Evolutionary conservation across 805 yeast species (phyloP).

Genomic region (Ogataea wickerhamii): DNA sequence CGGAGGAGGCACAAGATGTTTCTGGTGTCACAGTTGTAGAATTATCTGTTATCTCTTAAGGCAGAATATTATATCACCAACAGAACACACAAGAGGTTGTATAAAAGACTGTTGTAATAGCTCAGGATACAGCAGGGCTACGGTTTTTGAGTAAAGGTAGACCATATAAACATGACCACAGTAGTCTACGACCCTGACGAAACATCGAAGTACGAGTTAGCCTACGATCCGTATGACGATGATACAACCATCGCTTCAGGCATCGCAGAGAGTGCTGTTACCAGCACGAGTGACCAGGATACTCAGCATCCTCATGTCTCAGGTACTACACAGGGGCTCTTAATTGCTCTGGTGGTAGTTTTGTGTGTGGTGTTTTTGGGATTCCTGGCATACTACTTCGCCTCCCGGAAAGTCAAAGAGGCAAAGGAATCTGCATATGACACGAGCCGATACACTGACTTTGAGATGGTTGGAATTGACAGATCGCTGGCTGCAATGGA

Average conservation of each 20-base stretch:
- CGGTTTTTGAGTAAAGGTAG: too few relatives aligned
- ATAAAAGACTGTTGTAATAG: too few relatives aligned
- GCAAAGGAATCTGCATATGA: background rate
- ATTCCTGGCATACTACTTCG: background rate
- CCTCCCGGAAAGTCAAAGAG: background rate
- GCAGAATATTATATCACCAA: too few relatives aligned
- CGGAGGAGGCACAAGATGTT: too few relatives aligned
- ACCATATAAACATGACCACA: background rate
- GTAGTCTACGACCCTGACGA: background rate
- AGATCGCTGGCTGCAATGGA: constrained; percentile 1
- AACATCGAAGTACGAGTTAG: background rate
- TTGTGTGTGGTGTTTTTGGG: background rate
- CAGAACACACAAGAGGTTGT: too few relatives aligned
- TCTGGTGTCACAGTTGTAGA: too few relatives aligned
- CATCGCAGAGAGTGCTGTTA: background rate
- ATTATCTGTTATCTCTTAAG: too few relatives aligned
- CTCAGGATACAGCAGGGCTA: too few relatives aligned
- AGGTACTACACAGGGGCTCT: background rate
- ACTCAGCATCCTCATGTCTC: background rate
- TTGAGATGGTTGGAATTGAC: constrained; percentile 1
- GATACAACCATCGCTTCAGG: background rate
- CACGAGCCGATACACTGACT: background rate
- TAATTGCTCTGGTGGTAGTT: background rate
- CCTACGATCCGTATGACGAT: constrained; percentile 1
- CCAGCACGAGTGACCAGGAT: background rate